Percentiles rank a stretch among this genome's conserved stretches.
Conservation (phyloP, 2,329 filamentous ascomycete species). For the Diaporthe batatas region DNA sequence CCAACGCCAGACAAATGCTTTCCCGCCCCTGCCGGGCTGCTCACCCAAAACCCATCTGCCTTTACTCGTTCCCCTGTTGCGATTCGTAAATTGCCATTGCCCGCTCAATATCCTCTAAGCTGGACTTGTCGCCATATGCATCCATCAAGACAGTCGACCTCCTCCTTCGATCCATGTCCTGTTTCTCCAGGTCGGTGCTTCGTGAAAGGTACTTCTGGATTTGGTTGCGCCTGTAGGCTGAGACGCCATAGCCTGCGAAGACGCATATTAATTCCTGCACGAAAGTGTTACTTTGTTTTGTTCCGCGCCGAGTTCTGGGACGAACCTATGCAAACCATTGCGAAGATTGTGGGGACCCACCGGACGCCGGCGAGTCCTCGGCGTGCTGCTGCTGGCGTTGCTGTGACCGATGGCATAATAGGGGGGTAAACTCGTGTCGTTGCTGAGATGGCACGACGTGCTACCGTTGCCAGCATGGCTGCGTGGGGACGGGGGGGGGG, state of each 20-base stretch:
- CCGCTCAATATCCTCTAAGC: conserved; percentile 61
- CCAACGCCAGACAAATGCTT: neutral
- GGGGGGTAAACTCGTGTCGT: conserved; percentile 39
- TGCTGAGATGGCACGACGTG: conserved; percentile 37
- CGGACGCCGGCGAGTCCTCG: conserved; percentile 29
- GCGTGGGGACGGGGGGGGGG: neutral
- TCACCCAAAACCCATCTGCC: too few relatives aligned
- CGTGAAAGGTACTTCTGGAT: conserved; percentile 33
- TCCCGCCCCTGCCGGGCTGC: neutral
- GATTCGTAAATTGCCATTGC: conserved; percentile 62
- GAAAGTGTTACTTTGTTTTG: conserved; percentile 35
- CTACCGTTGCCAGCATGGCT: conserved; percentile 38
- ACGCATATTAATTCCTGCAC: conserved; percentile 41
- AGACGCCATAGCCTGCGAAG: conserved; percentile 40
- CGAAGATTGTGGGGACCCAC: conserved; percentile 40
- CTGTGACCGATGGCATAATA: conserved; percentile 28
- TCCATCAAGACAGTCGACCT: conserved; percentile 60
- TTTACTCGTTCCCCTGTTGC: conserved; percentile 32
- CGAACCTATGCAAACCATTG: conserved; percentile 42
- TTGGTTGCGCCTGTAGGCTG: conserved; percentile 38
- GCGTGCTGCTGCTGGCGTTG: conserved; percentile 18
- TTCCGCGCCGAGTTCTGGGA: neutral
- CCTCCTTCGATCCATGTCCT: conserved; percentile 45
- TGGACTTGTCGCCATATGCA: conserved; percentile 64
- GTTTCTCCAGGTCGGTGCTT: conserved; percentile 25